Conservation (phyloP, 1,284 basidiomycete genomes). For the Sporisorium reilianum region DNA sequence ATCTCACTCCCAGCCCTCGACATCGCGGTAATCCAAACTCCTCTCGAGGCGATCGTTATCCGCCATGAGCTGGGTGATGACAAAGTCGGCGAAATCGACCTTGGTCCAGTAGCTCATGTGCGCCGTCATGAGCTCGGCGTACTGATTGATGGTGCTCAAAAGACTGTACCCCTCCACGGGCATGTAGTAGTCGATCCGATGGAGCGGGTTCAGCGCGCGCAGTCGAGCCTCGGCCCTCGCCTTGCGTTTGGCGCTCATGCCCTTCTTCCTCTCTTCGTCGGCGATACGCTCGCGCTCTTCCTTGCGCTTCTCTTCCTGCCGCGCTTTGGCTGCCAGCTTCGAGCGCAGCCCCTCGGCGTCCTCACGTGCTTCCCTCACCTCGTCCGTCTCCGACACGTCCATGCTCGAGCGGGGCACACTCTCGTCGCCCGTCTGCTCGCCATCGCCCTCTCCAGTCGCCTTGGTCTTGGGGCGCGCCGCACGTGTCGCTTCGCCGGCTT, state of each 20-base stretch:
- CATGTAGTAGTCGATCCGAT: slow-evolving; percentile 53
- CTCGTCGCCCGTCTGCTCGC: slow-evolving; percentile 28
- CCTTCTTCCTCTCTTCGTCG: slow-evolving; percentile 38
- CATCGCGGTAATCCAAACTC: slow-evolving; percentile 37
- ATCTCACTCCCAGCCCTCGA: slow-evolving; percentile 46
- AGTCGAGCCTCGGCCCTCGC: slow-evolving; percentile 39
- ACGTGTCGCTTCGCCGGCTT: slow-evolving; percentile 26
- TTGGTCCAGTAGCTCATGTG: slow-evolving; percentile 66
- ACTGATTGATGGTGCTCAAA: slow-evolving; percentile 54
- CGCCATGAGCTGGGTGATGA: slow-evolving; percentile 60
- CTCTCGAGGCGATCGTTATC: slow-evolving; percentile 38
- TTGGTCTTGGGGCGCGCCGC: slow-evolving; percentile 16
- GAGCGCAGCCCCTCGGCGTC: slow-evolving; percentile 18
- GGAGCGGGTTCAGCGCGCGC: slow-evolving; percentile 48
- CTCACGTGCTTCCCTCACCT: slow-evolving; percentile 24
- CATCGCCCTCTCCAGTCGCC: slow-evolving; percentile 17
- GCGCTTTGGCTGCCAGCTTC: slow-evolving; percentile 23
- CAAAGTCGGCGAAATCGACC: slow-evolving; percentile 59
- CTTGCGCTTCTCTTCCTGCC: slow-evolving; percentile 35
- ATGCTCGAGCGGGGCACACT: slow-evolving; percentile 20
- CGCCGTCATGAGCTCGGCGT: slow-evolving; percentile 59
- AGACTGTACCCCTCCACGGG: slow-evolving; percentile 51
- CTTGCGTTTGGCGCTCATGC: slow-evolving; percentile 32
- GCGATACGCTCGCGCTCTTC: slow-evolving; percentile 27
- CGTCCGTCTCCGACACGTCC: slow-evolving; percentile 31